Evolutionary conservation across 345 rosid species (phyloP).

Genomic region (Barbarea vulgaris): DNA sequence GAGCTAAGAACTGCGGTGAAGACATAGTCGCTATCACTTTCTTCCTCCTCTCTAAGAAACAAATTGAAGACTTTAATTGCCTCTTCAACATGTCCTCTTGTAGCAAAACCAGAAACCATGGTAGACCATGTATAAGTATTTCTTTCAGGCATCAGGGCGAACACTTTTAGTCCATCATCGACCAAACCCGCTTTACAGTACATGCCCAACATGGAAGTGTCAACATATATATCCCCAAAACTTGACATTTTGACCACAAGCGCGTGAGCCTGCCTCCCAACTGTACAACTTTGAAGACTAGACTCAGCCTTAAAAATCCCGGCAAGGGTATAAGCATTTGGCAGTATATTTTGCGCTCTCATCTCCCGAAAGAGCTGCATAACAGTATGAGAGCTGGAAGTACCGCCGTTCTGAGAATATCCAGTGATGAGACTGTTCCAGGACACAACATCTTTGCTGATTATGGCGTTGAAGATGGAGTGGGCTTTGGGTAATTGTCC

Average conservation of each 20-base stretch:
- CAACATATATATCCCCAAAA: constrained; percentile 73
- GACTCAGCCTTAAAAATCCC: constrained; percentile 73
- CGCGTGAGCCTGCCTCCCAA: constrained; percentile 68
- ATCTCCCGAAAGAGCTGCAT: constrained; percentile 64
- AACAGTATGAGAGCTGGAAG: constrained; percentile 44
- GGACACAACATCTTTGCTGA: constrained; percentile 63
- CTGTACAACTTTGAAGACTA: constrained; percentile 37
- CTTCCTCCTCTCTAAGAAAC: constrained; percentile 50
- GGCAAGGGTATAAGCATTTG: constrained; percentile 76
- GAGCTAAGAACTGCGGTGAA: constrained; percentile 72
- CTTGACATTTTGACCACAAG: constrained; percentile 57
- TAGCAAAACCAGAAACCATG: constrained; percentile 76
- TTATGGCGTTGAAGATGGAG: constrained; percentile 56
- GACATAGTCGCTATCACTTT: constrained; percentile 61
- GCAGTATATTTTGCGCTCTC: constrained; percentile 63
- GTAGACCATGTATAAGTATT: constrained; percentile 67
- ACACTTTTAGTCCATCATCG: constrained; percentile 60
- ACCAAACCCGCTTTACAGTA: constrained; percentile 64
- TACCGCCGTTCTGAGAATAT: constrained; percentile 64
- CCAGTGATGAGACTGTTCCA: constrained; percentile 89
- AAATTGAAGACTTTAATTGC: constrained; percentile 48
- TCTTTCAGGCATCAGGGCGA: constrained; percentile 64
- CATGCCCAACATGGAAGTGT: constrained; percentile 69
- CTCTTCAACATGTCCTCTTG: constrained; percentile 49
- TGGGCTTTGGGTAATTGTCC: constrained; percentile 54